Percentiles rank a stretch among this genome's conserved stretches.
These are phyloP conservation scores for Vaccinium macrocarpon DNA, from an alignment of 148 eudicot genomes.

Conservation along the genomic window DNA sequence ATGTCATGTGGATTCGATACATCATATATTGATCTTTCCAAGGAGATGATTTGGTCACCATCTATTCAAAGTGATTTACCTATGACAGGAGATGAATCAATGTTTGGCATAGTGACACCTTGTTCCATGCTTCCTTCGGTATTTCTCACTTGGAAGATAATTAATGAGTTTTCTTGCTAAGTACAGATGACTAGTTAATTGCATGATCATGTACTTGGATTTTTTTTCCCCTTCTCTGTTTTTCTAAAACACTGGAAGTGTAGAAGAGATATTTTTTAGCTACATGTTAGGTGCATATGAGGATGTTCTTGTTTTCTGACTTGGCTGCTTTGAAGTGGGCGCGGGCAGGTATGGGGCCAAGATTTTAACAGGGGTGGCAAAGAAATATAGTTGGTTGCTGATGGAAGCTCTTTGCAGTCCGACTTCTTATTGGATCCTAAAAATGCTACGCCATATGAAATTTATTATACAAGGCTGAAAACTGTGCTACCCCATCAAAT, in stretches of 20 bases:
- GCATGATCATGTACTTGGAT: background rate
- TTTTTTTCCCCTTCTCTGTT: background rate
- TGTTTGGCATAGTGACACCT: background rate
- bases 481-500: background rate
- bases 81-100: background rate
- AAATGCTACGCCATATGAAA: background rate
- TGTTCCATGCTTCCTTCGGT: background rate
- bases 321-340: background rate
- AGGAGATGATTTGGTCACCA: background rate
- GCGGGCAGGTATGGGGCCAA: background rate
- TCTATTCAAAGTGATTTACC: background rate
- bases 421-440: background rate
- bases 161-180: background rate
- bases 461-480: background rate
- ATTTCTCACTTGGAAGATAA: background rate
- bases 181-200: background rate
- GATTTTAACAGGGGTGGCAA: background rate
- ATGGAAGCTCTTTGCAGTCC: background rate
- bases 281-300: background rate
- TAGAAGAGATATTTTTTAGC: background rate
- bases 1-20: background rate
- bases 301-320: background rate
- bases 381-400: background rate
- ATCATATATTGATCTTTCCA: background rate
- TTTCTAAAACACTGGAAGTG: background rate